phyloP scores from a whole-genome alignment of 768 basidiomycete genomes.

The Suillus cothurnatus region DNA sequence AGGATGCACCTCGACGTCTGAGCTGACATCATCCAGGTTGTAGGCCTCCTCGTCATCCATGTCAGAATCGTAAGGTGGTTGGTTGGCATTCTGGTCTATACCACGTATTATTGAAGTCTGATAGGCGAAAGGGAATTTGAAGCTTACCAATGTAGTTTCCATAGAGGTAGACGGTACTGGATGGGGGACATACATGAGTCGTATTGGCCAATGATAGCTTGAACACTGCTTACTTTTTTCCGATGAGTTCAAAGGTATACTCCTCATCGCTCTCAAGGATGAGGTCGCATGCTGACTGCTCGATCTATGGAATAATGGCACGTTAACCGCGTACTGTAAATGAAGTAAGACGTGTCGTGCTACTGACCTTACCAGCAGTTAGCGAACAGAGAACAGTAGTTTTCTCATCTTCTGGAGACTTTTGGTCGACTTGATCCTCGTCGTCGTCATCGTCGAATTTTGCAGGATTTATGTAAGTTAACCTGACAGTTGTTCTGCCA shows the following conservation, averaged over 20 bases:
- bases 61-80: conserved; percentile 52
- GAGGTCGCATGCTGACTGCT: conserved; percentile 73
- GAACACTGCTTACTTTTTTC: conserved; percentile 70
- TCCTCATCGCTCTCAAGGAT: conserved; percentile 67
- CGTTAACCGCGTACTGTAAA: background rate
- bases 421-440: conserved; percentile 44
- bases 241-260: conserved; percentile 69
- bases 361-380: conserved; percentile 75
- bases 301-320: conserved; percentile 51
- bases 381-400: conserved; percentile 76
- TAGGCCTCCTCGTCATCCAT: conserved; percentile 58
- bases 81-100: conserved; percentile 56
- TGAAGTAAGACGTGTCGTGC: conserved; percentile 1
- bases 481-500: conserved; percentile 67
- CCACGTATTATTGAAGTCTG: conserved; percentile 7
- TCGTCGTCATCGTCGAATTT: conserved; percentile 43
- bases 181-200: conserved; percentile 4
- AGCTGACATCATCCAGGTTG: conserved; percentile 75
- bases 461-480: conserved; percentile 51
- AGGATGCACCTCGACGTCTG: conserved; percentile 77
- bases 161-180: conserved; percentile 72
- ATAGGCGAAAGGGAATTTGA: background rate
- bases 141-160: conserved; percentile 82
- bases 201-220: conserved; percentile 1
- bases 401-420: conserved; percentile 39